Base-by-base conservation (phyloP, 495 filamentous ascomycete species). In the Clavariopsis aquatica region DNA sequence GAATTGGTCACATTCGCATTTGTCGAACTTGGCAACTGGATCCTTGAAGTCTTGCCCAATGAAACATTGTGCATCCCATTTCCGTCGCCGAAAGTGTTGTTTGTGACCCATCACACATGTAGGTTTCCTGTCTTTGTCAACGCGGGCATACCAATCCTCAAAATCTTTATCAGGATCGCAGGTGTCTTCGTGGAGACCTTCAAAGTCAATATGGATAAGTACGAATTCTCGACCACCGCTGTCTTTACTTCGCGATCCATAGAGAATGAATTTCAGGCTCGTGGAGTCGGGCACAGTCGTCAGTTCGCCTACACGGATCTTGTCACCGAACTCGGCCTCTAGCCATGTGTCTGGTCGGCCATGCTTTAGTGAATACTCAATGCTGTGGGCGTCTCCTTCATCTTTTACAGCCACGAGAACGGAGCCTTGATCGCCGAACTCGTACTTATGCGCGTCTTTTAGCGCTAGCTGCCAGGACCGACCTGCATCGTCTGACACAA, bases 91-190 rank as follows among this genome's bases (percentile, higher is more conserved):
- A 75, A 85, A 98, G 67, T 78, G 90, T 74, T 98, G 92, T 60
- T 86, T 92, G 66, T 93, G 92, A 7, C 94, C 94, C 94, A 98
- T 97, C 65, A 98, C 79, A 73, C 94, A 98, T 45, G 86, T 88
- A 19, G 91, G 84, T 24, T 95, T 81, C 2, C 87, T 87, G 1
- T 96, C 82, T 28, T 91, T 83, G 74, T 96, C 87, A 15, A 89
- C 77, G 8, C 92, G 84, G 23, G 93, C 95, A 56, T 80, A 83
- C 94, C 94, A 98, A 54, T 85, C 79, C 71, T 96, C 91, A 71
- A 95, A 87, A 70, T 98, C 94, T 28, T 80, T 78, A 7, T 90
- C 81, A 43, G 38, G 38, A 55, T 85, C 84, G 77, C 95, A 98
- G 67, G 92, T 87, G 22, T 81, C 78, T 71, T 96, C 87, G 70